Conservation (phyloP, 2,329 filamentous ascomycete genomes). For the Nemania sp. region DNA sequence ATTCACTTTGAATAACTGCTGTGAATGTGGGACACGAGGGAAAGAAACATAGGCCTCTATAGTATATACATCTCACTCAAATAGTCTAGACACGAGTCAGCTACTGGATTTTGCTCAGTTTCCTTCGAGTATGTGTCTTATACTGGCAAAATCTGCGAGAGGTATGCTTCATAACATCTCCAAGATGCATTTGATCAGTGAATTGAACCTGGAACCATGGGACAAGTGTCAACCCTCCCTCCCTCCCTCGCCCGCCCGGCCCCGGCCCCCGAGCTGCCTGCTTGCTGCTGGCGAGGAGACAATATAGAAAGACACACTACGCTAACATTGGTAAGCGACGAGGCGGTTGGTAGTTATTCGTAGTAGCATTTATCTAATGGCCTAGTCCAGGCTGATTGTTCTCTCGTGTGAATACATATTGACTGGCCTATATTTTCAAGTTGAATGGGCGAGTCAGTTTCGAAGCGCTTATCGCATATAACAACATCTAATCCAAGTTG, state of each 20-base stretch:
- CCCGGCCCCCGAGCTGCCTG: too few relatives aligned
- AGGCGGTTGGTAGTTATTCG: background rate
- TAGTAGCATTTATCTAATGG: background rate
- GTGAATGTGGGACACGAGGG: background rate
- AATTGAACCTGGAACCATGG: background rate
- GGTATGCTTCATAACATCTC: background rate
- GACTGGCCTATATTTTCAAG: conserved; percentile 4
- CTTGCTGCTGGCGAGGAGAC: background rate
- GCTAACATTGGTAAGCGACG: conserved; percentile 3
- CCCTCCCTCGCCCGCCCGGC: too few relatives aligned
- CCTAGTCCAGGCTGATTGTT: background rate
- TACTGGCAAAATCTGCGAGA: background rate
- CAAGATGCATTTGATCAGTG: background rate
- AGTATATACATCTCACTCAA: background rate
- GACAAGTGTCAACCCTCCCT: background rate
- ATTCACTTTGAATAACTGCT: background rate
- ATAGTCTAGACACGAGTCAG: conserved; percentile 15
- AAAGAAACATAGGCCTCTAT: background rate
- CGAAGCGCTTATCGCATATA: background rate
- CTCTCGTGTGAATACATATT: background rate
- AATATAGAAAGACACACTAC: background rate
- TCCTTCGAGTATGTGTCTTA: background rate
- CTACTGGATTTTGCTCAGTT: background rate
- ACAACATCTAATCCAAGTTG: conserved; percentile 3
- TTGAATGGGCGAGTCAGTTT: conserved; percentile 19